These are phyloP conservation scores for Penicillium tannophilum DNA, from an alignment of 495 filamentous ascomycete genomes.

Conservation along the genomic window DNA sequence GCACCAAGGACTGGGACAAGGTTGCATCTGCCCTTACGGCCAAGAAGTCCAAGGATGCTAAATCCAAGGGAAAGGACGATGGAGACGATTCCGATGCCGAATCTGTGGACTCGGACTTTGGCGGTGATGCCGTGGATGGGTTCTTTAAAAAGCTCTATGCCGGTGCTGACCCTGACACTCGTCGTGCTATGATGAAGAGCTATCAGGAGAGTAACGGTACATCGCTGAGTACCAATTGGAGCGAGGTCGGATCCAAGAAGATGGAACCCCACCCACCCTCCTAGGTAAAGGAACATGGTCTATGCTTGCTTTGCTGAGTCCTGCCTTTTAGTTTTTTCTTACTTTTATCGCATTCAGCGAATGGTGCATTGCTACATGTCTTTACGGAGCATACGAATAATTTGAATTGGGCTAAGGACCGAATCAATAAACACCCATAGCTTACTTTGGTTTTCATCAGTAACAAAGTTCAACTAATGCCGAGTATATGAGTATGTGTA, in stretches of 20 bases:
- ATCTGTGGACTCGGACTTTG: conserved; percentile 58
- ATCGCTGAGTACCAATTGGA: conserved; percentile 90
- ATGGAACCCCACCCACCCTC: conserved; percentile 72
- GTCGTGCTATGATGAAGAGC: conserved; percentile 96
- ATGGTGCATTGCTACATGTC: conserved; percentile 14
- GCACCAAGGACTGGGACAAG: conserved; percentile 93
- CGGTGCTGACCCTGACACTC: conserved; percentile 74
- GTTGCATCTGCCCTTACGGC: conserved; percentile 59
- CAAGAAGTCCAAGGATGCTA: conserved; percentile 36
- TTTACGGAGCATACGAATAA: not conserved
- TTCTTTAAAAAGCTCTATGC: conserved; percentile 96
- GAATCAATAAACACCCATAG: not conserved
- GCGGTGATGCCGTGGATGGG: conserved; percentile 70
- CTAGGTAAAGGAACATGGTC: conserved; percentile 20
- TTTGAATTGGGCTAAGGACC: not conserved
- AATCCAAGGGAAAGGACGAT: conserved; percentile 17
- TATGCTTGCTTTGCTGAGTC: not conserved
- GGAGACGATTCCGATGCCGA: conserved; percentile 45
- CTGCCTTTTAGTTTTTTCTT: conserved; percentile 3
- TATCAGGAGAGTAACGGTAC: conserved; percentile 93
- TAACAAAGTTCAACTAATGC: too few relatives aligned
- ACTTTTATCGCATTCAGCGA: conserved; percentile 25
- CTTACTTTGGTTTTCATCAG: not conserved
- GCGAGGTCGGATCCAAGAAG: conserved; percentile 71
- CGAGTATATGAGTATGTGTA: too few relatives aligned